Base-by-base conservation (phyloP, 225 moss, liverwort and hornwort species). In the Physcomitrium patens region DNA sequence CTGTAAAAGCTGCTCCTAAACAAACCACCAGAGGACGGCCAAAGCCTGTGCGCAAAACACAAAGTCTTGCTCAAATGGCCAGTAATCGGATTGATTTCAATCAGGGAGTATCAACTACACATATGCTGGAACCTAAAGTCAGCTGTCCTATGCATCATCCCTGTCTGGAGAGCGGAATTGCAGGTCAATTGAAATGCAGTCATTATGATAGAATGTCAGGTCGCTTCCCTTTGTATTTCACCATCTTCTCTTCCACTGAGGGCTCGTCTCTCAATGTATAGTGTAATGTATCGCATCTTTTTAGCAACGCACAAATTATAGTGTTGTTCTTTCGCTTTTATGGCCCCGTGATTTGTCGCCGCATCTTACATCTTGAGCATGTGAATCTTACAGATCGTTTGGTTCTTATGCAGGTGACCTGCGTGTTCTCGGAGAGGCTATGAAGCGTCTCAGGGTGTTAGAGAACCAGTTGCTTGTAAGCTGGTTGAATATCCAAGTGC, bases 41-140 rank as follows among this genome's bases (percentile, higher is more conserved):
- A 37, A 96, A 96, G 82, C 81, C 90, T 49, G 86, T 93, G 59
- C 90, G 99, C 14, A 99, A 95, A 77, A 99, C 90, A 66, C 91
- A 90, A 68, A 93, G 99, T 67, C 83, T 95, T 84, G 95, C 99
- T 46, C 95, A 95, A 72, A 78, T 99, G 76, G 86, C 91, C 63
- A 88, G 90, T 19, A 85, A 90, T 66, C 93, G 97, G 75, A 84
- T 81, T 52, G 99, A 99, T 67, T 84, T 83, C 80, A 89, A 77
- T 72, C 95, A 95, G 76, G 90, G 99, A 75, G 83, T 90, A 16
- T 86, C 90, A 55, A 89, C 85, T n/a, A 82, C 89, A 77, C 84
- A 81, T 56, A 72, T 89, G 31, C 76, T 81, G 70, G 99, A 99
- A 79, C 76, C 79, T 28, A 93, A 89, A 82, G 89, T 93, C 17